Evolutionary conservation across 495 filamentous ascomycete species (phyloP).

Genomic region (Tuber borchii): DNA sequence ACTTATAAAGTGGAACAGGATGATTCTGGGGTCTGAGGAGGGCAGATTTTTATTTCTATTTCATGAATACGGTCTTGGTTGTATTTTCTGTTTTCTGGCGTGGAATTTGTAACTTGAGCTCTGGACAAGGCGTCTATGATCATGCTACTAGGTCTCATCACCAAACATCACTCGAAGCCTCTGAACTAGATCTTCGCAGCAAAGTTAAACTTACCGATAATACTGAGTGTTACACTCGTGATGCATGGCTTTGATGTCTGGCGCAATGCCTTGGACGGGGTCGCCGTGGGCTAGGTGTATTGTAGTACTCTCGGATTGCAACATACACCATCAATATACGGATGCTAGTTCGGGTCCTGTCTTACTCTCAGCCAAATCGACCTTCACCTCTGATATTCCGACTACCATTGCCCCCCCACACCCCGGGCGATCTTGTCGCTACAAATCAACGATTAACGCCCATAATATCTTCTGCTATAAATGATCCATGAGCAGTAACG

Average conservation of each 20-base stretch:
- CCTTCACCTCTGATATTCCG: background rate
- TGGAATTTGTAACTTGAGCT: background rate
- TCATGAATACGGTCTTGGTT: background rate
- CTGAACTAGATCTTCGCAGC: background rate
- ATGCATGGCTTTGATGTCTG: background rate
- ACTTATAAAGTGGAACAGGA: background rate
- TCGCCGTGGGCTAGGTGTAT: background rate
- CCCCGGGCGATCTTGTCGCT: background rate
- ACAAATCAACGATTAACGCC: background rate
- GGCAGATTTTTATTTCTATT: background rate
- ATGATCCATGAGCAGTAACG: no score
- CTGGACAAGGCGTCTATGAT: background rate
- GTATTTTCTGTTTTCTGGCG: background rate
- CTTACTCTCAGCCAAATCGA: background rate
- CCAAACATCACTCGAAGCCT: background rate
- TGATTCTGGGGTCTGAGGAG: background rate
- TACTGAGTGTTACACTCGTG: background rate
- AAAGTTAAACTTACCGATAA: background rate
- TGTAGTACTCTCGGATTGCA: background rate
- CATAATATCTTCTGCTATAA: background rate
- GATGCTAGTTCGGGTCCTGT: background rate
- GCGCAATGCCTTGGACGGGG: background rate
- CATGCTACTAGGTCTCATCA: background rate
- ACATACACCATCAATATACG: no score
- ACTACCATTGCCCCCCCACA: background rate